Evolutionary conservation across 495 filamentous ascomycete species (phyloP).

Genomic region (Wilcoxina mikolae): DNA sequence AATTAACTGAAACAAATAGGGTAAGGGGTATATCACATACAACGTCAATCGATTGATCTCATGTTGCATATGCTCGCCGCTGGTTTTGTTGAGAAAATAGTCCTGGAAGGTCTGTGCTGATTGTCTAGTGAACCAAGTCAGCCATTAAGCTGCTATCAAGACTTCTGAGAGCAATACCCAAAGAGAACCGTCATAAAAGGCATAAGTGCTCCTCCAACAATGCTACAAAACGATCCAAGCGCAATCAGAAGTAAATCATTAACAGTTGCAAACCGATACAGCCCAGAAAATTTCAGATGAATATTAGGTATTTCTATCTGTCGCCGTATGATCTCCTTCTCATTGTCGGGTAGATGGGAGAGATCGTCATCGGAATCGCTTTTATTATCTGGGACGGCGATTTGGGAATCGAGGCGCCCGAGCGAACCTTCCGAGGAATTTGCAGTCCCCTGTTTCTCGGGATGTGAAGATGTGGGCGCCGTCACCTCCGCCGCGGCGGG

Average conservation of each 20-base stretch:
- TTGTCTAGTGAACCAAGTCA: slow-evolving; percentile 29
- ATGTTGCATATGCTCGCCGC: slow-evolving; percentile 41
- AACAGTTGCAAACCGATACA: slow-evolving; percentile 68
- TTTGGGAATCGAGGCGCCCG: background rate
- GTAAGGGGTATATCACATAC: slow-evolving; percentile 8
- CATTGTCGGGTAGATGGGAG: slow-evolving; percentile 44
- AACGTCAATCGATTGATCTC: slow-evolving; percentile 52
- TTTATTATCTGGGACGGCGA: background rate
- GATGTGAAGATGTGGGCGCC: background rate
- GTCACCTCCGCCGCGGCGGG: background rate
- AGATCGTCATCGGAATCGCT: slow-evolving; percentile 32
- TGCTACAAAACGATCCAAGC: slow-evolving; percentile 50
- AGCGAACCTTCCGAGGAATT: background rate
- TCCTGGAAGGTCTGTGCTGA: slow-evolving; percentile 57
- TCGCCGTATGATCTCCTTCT: slow-evolving; percentile 50
- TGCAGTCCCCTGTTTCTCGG: background rate
- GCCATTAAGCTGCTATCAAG: too few relatives aligned
- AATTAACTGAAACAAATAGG: background rate
- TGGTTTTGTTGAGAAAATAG: slow-evolving; percentile 38
- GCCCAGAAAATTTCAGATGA: slow-evolving; percentile 46
- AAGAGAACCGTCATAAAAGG: slow-evolving; percentile 67
- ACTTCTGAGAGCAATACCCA: too few relatives aligned
- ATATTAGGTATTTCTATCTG: slow-evolving; percentile 57
- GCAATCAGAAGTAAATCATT: slow-evolving; percentile 60
- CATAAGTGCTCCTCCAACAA: slow-evolving; percentile 63